Percentiles rank a stretch among this genome's conserved stretches.
Evolutionary conservation across 345 rosid species (phyloP).

Genomic region (Cochlearia excelsa): DNA sequence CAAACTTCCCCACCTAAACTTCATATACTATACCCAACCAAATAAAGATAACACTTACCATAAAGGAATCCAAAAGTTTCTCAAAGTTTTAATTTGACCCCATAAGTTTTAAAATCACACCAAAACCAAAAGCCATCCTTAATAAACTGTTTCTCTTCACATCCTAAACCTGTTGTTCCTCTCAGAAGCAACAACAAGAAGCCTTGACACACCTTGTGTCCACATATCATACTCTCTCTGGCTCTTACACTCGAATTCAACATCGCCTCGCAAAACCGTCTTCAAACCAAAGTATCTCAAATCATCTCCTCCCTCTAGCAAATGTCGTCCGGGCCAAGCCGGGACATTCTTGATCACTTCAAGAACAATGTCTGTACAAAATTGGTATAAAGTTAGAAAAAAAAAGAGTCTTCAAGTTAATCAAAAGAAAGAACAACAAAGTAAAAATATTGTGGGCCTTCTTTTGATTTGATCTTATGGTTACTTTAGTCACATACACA

Average conservation of each 20-base stretch:
- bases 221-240: slow-evolving; percentile 84
- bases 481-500: slow-evolving; percentile 40
- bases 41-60: slow-evolving; percentile 18
- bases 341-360: slow-evolving; percentile 84
- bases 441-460: slow-evolving; percentile 32
- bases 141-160: slow-evolving; percentile 34
- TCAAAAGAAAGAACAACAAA: slow-evolving; percentile 29
- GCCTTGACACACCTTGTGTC: slow-evolving; percentile 93
- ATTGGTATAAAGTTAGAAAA: slow-evolving; percentile 5
- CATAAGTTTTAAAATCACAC: slow-evolving; percentile 32
- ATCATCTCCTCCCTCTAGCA: slow-evolving; percentile 82
- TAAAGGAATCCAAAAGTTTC: slow-evolving; percentile 19
- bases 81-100: slow-evolving; percentile 13
- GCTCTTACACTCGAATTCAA: slow-evolving; percentile 78
- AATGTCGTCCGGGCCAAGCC: slow-evolving; percentile 91
- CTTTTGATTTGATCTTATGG: slow-evolving; percentile 41
- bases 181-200: slow-evolving; percentile 66
- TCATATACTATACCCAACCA: slow-evolving; percentile 29
- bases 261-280: slow-evolving; percentile 61
- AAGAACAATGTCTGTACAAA: slow-evolving; percentile 66
- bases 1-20: slow-evolving; percentile 23
- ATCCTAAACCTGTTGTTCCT: slow-evolving; percentile 48
- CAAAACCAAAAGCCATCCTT: slow-evolving; percentile 8
- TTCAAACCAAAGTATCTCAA: slow-evolving; percentile 76
- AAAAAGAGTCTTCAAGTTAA: slow-evolving; percentile 29